Conservation (phyloP, 2,329 filamentous ascomycete genomes). For the Exophiala calicioides region DNA sequence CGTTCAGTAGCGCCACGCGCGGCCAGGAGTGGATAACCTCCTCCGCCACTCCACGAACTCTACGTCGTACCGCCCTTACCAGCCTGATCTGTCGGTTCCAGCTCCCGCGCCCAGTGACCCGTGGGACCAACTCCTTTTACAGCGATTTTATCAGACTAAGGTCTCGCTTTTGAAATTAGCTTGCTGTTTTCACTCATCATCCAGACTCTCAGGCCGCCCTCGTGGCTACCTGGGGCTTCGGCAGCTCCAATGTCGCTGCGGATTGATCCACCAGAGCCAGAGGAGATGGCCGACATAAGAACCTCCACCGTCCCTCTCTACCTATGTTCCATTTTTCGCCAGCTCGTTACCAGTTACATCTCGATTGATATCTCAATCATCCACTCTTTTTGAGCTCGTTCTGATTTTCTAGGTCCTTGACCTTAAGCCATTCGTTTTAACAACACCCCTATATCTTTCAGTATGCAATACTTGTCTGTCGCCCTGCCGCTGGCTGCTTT, state of each 20-base stretch:
- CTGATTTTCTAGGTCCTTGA: constrained; percentile 26
- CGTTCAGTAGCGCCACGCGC: too few relatives aligned
- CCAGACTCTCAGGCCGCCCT: constrained; percentile 17
- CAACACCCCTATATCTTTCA: constrained; percentile 15
- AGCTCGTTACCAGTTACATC: constrained; percentile 20
- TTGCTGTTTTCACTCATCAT: constrained; percentile 14
- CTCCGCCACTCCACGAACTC: background rate
- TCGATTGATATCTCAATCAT: constrained; percentile 33
- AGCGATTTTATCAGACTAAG: constrained; percentile 1
- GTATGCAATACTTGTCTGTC: constrained; percentile 27
- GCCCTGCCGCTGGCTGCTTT: constrained; percentile 29
- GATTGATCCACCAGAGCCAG: constrained; percentile 8
- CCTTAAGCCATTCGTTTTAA: constrained; percentile 31
- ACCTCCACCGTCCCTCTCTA: constrained; percentile 13
- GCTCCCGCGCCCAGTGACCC: background rate
- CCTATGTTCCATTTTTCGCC: constrained; percentile 5
- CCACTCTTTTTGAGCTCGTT: constrained; percentile 30
- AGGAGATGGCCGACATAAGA: constrained; percentile 21
- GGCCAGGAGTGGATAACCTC: too few relatives aligned
- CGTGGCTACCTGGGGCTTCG: constrained; percentile 20
- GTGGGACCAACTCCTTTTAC: background rate
- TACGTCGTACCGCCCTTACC: background rate
- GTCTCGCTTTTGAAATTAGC: constrained; percentile 16
- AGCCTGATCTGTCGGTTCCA: background rate
- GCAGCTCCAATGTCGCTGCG: constrained; percentile 5